Evolutionary conservation across 768 basidiomycete genomes (phyloP).

Genomic region (Dacryopinax primogenitus): DNA sequence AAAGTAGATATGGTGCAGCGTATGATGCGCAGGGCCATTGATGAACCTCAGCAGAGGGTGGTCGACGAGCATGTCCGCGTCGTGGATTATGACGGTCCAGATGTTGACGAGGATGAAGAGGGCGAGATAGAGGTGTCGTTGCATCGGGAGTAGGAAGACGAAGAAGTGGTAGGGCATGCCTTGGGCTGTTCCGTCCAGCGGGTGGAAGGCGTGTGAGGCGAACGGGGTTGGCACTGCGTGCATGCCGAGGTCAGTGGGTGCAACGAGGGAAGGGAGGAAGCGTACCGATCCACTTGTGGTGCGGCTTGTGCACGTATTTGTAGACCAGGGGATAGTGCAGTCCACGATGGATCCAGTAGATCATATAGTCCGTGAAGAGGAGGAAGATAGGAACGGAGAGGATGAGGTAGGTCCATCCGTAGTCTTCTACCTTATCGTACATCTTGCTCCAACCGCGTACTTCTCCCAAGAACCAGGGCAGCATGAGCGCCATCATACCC

Average conservation of each 20-base stretch:
- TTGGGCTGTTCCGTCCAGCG: constrained; percentile 85
- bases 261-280: constrained; percentile 18
- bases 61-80: constrained; percentile 96
- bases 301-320: constrained; percentile 89
- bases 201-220: constrained; percentile 96
- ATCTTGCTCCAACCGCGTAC: constrained; percentile 70
- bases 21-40: constrained; percentile 98
- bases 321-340: constrained; percentile 78
- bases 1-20: constrained; percentile 92
- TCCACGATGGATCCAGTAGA: constrained; percentile 94
- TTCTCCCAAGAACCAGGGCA: constrained; percentile 91
- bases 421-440: constrained; percentile 66
- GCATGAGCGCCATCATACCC: constrained; percentile 62
- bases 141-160: constrained; percentile 78
- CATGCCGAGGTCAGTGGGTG: neutral
- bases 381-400: constrained; percentile 62
- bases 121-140: constrained; percentile 67
- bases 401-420: constrained; percentile 61
- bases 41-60: constrained; percentile 77
- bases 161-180: constrained; percentile 92
- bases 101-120: constrained; percentile 87
- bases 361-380: constrained; percentile 78
- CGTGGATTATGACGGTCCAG: constrained; percentile 94
- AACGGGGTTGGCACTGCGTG: constrained; percentile 84
- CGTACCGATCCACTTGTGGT: constrained; percentile 96